Percentiles rank a stretch among this genome's conserved stretches.
phyloP scores from a whole-genome alignment of 768 basidiomycete genomes.

The Paxillus involutus region DNA sequence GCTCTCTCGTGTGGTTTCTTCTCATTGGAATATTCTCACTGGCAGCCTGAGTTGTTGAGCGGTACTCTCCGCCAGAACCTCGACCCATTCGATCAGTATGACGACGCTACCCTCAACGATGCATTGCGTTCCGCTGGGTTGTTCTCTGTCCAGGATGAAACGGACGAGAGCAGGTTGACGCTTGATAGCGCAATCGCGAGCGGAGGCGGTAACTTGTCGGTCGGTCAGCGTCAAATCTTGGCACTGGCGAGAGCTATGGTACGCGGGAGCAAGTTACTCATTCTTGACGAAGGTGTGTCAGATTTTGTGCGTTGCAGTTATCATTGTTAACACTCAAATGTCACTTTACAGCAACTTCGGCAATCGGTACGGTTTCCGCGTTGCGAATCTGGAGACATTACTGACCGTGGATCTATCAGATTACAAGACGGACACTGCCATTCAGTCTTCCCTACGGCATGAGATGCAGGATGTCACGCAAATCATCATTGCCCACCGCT shows the following conservation, averaged over 20 bases:
- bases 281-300: conserved; percentile 51
- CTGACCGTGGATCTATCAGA: conserved; percentile 30
- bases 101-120: conserved; percentile 50
- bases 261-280: conserved; percentile 52
- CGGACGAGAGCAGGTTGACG: conserved; percentile 37
- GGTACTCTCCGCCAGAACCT: conserved; percentile 57
- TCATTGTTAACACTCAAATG: not conserved
- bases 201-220: conserved; percentile 45
- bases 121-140: conserved; percentile 49
- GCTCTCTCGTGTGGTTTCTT: not conserved
- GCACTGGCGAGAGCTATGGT: conserved; percentile 59
- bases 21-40: not conserved
- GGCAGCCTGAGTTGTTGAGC: conserved; percentile 48
- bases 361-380: conserved; percentile 31
- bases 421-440: conserved; percentile 54
- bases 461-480: conserved; percentile 47
- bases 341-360: conserved; percentile 38
- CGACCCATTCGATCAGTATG: conserved; percentile 56
- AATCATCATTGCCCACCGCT: conserved; percentile 59
- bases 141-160: conserved; percentile 38
- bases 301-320: not conserved
- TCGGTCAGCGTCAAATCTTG: conserved; percentile 60
- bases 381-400: not conserved
- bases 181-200: conserved; percentile 44
- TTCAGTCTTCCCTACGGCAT: conserved; percentile 53